A percentile compares a stretch with the other conserved stretches of the same genome.
These are phyloP conservation scores for Phialemoniopsis sp. DNA, from an alignment of 2,329 filamentous ascomycete species.

Conservation along the genomic window DNA sequence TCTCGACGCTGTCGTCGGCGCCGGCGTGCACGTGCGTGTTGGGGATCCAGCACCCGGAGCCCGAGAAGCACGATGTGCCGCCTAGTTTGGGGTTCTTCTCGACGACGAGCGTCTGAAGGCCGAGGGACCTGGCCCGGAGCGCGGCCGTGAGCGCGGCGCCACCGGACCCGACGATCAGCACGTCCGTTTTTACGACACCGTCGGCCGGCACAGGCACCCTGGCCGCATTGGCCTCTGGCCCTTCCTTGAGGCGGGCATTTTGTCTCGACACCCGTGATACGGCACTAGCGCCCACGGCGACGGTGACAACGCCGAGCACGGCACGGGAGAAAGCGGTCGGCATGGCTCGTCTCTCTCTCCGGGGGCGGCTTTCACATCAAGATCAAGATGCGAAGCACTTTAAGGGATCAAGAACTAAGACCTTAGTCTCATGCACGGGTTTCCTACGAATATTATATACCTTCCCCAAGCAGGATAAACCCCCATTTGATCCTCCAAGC, in stretches of 20 bases:
- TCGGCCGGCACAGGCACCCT: constrained; percentile 2
- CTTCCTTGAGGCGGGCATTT: constrained; percentile 3
- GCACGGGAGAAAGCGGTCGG: too few species aligned
- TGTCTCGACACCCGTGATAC: constrained; percentile 4
- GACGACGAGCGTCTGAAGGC: constrained; percentile 19
- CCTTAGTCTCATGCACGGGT: too few species aligned
- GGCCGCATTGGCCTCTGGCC: constrained; percentile 4
- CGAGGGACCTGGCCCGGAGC: constrained; percentile 16
- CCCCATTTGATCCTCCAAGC: too few species aligned
- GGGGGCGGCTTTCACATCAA: too few species aligned
- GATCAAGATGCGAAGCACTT: too few species aligned
- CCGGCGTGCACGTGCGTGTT: constrained; percentile 17
- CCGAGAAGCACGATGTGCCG: constrained; percentile 26
- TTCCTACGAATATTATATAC: too few species aligned
- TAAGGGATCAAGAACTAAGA: too few species aligned
- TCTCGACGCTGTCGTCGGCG: constrained; percentile 17
- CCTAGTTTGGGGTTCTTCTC: constrained; percentile 26
- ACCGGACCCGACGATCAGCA: constrained; percentile 26
- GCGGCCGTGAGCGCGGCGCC: constrained; percentile 24
- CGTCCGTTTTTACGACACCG: constrained; percentile 4
- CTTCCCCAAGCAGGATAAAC: too few species aligned
- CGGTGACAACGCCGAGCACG: too few species aligned
- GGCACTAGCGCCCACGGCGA: constrained; percentile 2
- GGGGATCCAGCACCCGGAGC: constrained; percentile 27
- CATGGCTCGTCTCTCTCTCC: too few species aligned